These are phyloP conservation scores for Orbilia oligospora DNA, from an alignment of 2,329 filamentous ascomycete genomes.

Conservation along the genomic window DNA sequence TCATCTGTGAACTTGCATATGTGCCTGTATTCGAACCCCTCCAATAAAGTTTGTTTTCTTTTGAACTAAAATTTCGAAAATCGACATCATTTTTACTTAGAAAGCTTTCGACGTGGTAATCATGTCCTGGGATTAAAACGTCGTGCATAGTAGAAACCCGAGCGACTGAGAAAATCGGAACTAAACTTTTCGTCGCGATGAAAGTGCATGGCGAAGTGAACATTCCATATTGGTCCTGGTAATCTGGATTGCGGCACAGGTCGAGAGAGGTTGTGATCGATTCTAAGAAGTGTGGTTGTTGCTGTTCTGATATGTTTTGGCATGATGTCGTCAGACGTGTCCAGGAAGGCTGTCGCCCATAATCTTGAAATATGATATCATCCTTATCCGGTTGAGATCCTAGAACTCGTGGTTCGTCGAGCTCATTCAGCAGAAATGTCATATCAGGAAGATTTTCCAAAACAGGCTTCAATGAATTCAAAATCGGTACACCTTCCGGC, in stretches of 20 bases:
- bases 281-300: slow-evolving; percentile 15
- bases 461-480: slow-evolving; percentile 7
- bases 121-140: slow-evolving; percentile 24
- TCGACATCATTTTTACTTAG: slow-evolving; percentile 5
- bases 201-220: slow-evolving; percentile 31
- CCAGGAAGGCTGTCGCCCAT: slow-evolving; percentile 12
- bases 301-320: not conserved
- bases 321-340: slow-evolving; percentile 1
- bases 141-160: slow-evolving; percentile 23
- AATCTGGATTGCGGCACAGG: slow-evolving; percentile 7
- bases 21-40: slow-evolving; percentile 24
- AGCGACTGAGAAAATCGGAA: slow-evolving; percentile 18
- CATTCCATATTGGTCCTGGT: slow-evolving; percentile 24
- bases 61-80: slow-evolving; percentile 11
- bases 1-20: slow-evolving; percentile 7
- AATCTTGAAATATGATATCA: slow-evolving; percentile 15
- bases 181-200: slow-evolving; percentile 4
- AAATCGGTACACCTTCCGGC: not conserved
- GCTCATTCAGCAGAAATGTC: slow-evolving; percentile 24
- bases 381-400: slow-evolving; percentile 12
- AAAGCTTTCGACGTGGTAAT: not conserved
- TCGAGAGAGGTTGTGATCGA: slow-evolving; percentile 3
- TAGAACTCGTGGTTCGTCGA: slow-evolving; percentile 32
- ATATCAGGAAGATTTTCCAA: slow-evolving; percentile 10
- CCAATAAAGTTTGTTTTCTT: slow-evolving; percentile 28